These are phyloP conservation scores for Zygoascus hellenicus DNA, from an alignment of 1,139 yeast genomes.

Conservation along the genomic window DNA sequence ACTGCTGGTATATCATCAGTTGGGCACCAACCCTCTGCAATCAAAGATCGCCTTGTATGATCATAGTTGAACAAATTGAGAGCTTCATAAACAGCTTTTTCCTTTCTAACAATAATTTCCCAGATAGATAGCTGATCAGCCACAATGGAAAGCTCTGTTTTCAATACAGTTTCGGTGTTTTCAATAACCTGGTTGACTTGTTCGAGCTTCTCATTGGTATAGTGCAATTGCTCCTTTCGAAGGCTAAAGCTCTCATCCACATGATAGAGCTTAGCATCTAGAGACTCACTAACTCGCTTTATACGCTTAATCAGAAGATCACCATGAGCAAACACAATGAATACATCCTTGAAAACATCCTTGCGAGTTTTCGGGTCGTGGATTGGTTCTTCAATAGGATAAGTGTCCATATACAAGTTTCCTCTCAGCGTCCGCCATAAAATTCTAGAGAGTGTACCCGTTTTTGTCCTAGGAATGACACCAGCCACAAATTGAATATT, in stretches of 20 bases:
- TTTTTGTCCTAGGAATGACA: slow-evolving; percentile 68
- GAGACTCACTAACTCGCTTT: slow-evolving; percentile 68
- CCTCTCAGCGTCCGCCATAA: slow-evolving; percentile 93
- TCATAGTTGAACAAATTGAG: slow-evolving; percentile 84
- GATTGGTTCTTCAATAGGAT: slow-evolving; percentile 58
- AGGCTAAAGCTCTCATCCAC: slow-evolving; percentile 53
- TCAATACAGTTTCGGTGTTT: slow-evolving; percentile 65
- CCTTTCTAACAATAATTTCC: slow-evolving; percentile 61
- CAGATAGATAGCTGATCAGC: slow-evolving; percentile 74
- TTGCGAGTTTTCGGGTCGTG: slow-evolving; percentile 47
- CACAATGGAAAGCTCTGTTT: slow-evolving; percentile 70
- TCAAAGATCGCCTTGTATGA: slow-evolving; percentile 75
- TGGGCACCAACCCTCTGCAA: slow-evolving; percentile 99
- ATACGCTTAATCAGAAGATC: slow-evolving; percentile 63
- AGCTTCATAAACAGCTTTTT: slow-evolving; percentile 66
- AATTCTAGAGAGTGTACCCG: slow-evolving; percentile 71
- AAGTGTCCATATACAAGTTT: slow-evolving; percentile 68
- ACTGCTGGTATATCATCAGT: slow-evolving; percentile 46
- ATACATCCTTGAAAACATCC: slow-evolving; percentile 58
- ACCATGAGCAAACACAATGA: slow-evolving; percentile 88
- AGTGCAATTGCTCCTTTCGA: slow-evolving; percentile 53
- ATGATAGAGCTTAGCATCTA: slow-evolving; percentile 72
- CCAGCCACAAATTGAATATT: slow-evolving; percentile 71
- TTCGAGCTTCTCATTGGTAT: slow-evolving; percentile 51
- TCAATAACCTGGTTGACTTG: slow-evolving; percentile 66